These are phyloP conservation scores for Heritiera fomes DNA, from an alignment of 345 rosid genomes.

Conservation along the genomic window DNA sequence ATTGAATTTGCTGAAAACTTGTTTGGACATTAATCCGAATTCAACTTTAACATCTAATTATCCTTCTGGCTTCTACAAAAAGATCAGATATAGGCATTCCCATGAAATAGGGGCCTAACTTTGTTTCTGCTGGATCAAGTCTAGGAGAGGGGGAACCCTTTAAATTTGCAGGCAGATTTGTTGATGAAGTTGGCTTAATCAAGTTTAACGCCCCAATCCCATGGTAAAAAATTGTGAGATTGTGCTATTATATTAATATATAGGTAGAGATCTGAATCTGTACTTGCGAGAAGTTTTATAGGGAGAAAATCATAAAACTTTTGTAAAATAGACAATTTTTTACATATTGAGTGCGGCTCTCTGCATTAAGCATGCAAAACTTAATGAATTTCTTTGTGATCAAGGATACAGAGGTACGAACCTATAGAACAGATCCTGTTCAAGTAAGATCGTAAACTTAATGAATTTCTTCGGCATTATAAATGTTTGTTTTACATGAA, in stretches of 20 bases:
- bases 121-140: not conserved
- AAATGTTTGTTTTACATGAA: constrained; percentile 2
- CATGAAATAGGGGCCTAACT: not conserved
- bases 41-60: not conserved
- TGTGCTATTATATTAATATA: too few species aligned
- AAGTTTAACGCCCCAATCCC: too few species aligned
- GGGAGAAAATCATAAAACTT: too few species aligned
- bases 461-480: not conserved
- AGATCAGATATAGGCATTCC: not conserved
- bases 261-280: too few species aligned
- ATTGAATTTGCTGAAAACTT: constrained; percentile 4
- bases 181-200: not conserved
- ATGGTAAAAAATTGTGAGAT: too few species aligned
- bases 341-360: too few species aligned
- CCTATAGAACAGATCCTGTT: too few species aligned
- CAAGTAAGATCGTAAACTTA: too few species aligned
- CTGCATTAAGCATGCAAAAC: not conserved
- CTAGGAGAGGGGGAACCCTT: not conserved
- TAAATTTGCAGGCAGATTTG: not conserved
- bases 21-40: not conserved
- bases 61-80: too few species aligned
- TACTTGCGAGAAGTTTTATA: too few species aligned
- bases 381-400: not conserved
- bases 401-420: too few species aligned
- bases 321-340: too few species aligned